Evolutionary conservation across 192 early-diverging fungal species (phyloP).

Genomic region (Coemansia sp.): DNA sequence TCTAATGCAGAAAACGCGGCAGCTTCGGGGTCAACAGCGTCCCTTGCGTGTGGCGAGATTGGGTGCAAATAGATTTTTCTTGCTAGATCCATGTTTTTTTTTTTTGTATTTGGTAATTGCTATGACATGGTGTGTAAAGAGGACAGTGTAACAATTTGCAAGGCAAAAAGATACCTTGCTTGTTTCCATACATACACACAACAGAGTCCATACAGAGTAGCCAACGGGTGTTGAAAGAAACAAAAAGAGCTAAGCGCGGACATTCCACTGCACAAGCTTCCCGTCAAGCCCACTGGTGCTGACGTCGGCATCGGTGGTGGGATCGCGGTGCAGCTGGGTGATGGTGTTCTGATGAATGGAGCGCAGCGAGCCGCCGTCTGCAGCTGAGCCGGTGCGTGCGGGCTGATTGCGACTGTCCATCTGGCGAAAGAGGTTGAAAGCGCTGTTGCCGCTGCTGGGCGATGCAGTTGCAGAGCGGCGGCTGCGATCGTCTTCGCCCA

Average conservation of each 20-base stretch:
- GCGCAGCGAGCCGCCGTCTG: constrained; percentile 60
- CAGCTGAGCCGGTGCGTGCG: constrained; percentile 15
- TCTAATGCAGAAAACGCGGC: background rate
- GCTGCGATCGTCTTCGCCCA: constrained; percentile 78
- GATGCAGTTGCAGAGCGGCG: constrained; percentile 47
- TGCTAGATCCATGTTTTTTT: background rate
- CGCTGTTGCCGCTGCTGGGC: constrained; percentile 64
- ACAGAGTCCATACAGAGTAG: background rate
- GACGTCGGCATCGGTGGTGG: constrained; percentile 30
- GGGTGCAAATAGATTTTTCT: background rate
- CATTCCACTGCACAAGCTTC: constrained; percentile 46
- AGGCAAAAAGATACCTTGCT: background rate
- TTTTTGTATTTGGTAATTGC: background rate
- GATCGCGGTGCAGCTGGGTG: constrained; percentile 58
- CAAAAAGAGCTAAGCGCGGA: constrained; percentile 22
- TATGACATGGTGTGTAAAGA: background rate
- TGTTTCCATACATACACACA: background rate
- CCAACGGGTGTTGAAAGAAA: background rate
- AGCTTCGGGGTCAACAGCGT: background rate
- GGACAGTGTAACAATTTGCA: background rate
- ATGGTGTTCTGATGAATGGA: constrained; percentile 98
- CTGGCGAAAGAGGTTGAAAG: constrained; percentile 81
- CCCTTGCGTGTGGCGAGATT: background rate
- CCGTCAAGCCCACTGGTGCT: constrained; percentile 51
- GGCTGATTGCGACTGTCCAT: constrained; percentile 85